Conservation (phyloP, 2,329 filamentous ascomycete genomes). For the Stachybotrys elegans region DNA sequence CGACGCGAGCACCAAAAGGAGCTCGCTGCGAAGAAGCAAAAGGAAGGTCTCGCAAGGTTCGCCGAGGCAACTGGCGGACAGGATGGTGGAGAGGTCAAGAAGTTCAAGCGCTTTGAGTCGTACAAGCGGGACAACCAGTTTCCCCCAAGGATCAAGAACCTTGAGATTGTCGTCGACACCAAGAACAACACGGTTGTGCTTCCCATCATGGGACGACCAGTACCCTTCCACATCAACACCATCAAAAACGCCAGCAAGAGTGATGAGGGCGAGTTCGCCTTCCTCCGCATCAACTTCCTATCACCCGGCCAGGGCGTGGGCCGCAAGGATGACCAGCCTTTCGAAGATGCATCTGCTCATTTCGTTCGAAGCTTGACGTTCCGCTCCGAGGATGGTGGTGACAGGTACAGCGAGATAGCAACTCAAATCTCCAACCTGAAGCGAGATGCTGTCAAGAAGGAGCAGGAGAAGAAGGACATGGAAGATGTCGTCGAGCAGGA, state of each 20-base stretch:
- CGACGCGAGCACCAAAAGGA: constrained; percentile 92
- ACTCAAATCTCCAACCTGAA: constrained; percentile 95
- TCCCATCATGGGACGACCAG: constrained; percentile 94
- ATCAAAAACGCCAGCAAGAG: constrained; percentile 99
- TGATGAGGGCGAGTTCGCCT: constrained; percentile 90
- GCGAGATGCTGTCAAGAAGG: constrained; percentile 83
- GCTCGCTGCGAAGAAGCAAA: constrained; percentile 79
- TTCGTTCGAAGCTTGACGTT: constrained; percentile 96
- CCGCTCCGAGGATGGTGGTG: constrained; percentile 80
- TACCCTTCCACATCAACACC: constrained; percentile 95
- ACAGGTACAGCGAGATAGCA: constrained; percentile 84
- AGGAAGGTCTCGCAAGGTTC: constrained; percentile 80
- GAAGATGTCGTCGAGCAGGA: constrained; percentile 99
- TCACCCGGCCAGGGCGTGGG: constrained; percentile 97
- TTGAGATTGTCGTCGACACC: constrained; percentile 83
- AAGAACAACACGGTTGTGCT: constrained; percentile 89
- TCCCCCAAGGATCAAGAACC: constrained; percentile 73
- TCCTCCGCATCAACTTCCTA: constrained; percentile 93
- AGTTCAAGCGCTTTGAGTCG: constrained; percentile 98
- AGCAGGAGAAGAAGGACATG: constrained; percentile 99
- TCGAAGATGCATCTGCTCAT: constrained; percentile 92
- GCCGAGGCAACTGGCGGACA: constrained; percentile 78
- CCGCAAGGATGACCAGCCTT: constrained; percentile 94
- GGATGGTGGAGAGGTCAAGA: constrained; percentile 91
- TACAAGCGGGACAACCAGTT: constrained; percentile 98